Base-by-base conservation (phyloP, 2,329 filamentous ascomycete species). In the Kalmusia sp. region DNA sequence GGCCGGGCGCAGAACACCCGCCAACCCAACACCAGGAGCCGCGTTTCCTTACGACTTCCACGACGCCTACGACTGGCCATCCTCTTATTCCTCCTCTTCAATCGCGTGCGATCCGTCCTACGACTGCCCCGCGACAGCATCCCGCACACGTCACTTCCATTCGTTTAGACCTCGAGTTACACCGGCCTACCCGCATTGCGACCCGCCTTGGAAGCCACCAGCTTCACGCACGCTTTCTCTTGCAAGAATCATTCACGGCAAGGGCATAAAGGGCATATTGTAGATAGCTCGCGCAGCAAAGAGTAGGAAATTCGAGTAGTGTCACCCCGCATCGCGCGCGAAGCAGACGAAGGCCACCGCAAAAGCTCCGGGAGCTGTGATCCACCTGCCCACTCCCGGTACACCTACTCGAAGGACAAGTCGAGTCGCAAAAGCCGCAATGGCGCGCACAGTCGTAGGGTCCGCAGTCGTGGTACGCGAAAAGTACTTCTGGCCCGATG, bases 401-500 rank as follows among this genome's bases (percentile, higher is more conserved):
- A 24, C 33, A 44, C 25, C 30, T 21, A 33, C 34, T 30, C 4
- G 41, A 15, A 35, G 8, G 6, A 11, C 28, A 48, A 3, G n/a
- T n/a, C n/a, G n/a, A n/a, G n/a, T n/a, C n/a, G n/a, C n/a, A n/a
- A n/a, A 17, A 53, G 19, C 55, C 51, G 61, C 51, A 51, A 76
- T 76, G 73, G 73, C 73, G 49, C 72, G 73, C 52, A 74, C 72
- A 41, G 64, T 74, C 2, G 70, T 76, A 39, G 67, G 68, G 38
- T 70, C 69, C 11, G 75, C 70, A 39, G 73, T 79, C 17, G 72
- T 80, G 40, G 76, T 80, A 31, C 76, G 77, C 25, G 72, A 80
- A 59, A 79, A 80, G 63, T 87, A 87, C 76, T 82, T 81, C 75
- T 88, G 85, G 85, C 85, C 85, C 2, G 84, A 87, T 70, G 76